phyloP scores from a whole-genome alignment of 2,329 filamentous ascomycete species.

The Ophiostoma australiae region DNA sequence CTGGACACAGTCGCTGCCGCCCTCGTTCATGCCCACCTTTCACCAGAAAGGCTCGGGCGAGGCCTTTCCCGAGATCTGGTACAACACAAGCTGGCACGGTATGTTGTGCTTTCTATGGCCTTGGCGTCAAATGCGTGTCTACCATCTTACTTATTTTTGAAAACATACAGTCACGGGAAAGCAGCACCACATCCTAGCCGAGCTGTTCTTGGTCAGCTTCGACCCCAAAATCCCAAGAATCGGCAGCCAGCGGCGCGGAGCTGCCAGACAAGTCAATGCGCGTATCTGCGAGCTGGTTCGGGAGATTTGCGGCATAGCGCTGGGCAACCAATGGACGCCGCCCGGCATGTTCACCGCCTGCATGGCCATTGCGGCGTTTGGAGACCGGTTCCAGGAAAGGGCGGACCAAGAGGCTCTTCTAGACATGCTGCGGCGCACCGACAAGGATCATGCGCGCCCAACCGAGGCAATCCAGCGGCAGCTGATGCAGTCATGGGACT shows the following conservation, averaged over 20 bases:
- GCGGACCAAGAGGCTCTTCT: slow-evolving; percentile 34
- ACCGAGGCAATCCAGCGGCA: slow-evolving; percentile 33
- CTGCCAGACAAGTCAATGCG: slow-evolving; percentile 28
- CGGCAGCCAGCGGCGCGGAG: slow-evolving; percentile 36
- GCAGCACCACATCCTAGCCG: slow-evolving; percentile 55
- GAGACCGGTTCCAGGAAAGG: slow-evolving; percentile 32
- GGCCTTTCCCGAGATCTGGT: slow-evolving; percentile 55
- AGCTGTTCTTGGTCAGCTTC: slow-evolving; percentile 53
- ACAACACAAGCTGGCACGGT: slow-evolving; percentile 49
- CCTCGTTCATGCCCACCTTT: slow-evolving; percentile 53
- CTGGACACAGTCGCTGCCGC: slow-evolving; percentile 46
- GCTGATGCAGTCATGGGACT: slow-evolving; percentile 33
- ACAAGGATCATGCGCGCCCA: slow-evolving; percentile 34
- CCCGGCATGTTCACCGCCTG: slow-evolving; percentile 52
- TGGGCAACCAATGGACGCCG: slow-evolving; percentile 51
- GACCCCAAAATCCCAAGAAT: slow-evolving; percentile 50
- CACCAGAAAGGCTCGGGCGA: slow-evolving; percentile 37
- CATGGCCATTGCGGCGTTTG: slow-evolving; percentile 50
- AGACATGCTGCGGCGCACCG: slow-evolving; percentile 32
- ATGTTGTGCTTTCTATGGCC: background rate
- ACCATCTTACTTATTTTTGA: background rate
- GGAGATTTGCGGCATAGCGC: slow-evolving; percentile 54
- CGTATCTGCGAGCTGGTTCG: slow-evolving; percentile 46
- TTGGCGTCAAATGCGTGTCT: background rate
- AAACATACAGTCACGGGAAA: slow-evolving; percentile 48